phyloP scores from a whole-genome alignment of 352 stramenopile species.

The Globisporangium irregulare region DNA sequence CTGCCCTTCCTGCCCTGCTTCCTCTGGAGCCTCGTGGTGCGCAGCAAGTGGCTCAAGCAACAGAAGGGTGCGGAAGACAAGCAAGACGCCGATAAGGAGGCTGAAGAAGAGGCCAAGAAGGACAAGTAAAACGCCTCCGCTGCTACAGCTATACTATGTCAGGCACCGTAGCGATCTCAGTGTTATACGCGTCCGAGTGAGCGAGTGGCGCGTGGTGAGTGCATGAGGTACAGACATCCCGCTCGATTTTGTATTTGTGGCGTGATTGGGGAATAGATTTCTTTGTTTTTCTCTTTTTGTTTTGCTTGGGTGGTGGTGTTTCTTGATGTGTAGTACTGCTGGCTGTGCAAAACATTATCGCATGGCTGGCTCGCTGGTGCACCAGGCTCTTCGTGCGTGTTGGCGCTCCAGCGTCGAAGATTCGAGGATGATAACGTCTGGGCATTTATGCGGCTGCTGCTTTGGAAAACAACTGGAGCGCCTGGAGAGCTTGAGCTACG shows the following conservation, averaged over 20 bases:
- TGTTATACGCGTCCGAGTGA: neutral
- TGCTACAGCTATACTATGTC: neutral
- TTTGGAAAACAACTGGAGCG: conserved; percentile 6
- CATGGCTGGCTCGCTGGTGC: neutral
- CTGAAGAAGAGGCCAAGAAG: conserved; percentile 13
- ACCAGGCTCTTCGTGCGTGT: neutral
- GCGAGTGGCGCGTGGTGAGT: neutral
- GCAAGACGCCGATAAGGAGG: conserved; percentile 20
- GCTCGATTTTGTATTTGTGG: conserved; percentile 3
- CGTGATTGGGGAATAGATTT: conserved; percentile 11
- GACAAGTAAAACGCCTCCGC: conserved; percentile 16
- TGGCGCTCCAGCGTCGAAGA: neutral
- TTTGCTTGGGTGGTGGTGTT: neutral
- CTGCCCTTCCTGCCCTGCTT: conserved; percentile 81
- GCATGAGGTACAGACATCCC: conserved; percentile 1
- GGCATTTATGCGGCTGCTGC: conserved; percentile 1
- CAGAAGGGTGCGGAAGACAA: conserved; percentile 27
- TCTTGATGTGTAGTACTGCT: neutral
- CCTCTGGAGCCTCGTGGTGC: conserved; percentile 80
- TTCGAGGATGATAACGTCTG: neutral
- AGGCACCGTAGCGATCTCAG: neutral
- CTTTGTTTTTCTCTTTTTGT: neutral
- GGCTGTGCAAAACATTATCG: neutral
- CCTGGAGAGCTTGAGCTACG: conserved; percentile 1
- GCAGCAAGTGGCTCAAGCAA: conserved; percentile 61